Conservation (phyloP, 129 eudicot genomes). For the Pulicaria dysenterica region DNA sequence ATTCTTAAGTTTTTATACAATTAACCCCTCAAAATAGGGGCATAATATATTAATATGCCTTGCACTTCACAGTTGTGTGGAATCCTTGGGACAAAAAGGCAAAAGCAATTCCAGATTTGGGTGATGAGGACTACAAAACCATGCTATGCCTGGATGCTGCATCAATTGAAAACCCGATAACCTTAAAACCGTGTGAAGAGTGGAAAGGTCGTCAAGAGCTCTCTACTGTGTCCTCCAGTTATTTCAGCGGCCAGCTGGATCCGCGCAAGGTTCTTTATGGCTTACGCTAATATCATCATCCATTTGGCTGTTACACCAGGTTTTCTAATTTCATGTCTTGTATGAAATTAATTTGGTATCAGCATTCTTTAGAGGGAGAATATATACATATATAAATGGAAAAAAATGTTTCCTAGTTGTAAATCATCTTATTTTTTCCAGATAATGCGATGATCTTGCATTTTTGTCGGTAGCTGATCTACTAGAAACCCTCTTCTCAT, state of each 20-base stretch:
- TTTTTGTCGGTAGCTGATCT: slow-evolving; percentile 25
- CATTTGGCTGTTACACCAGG: not conserved
- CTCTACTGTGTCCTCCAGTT: slow-evolving; percentile 75
- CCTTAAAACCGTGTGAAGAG: slow-evolving; percentile 75
- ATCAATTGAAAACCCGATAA: slow-evolving; percentile 68
- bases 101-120: slow-evolving; percentile 70
- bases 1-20: not conserved
- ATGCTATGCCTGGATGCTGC: slow-evolving; percentile 88
- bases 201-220: slow-evolving; percentile 87
- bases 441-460: not conserved
- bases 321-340: not conserved
- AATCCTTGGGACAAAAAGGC: slow-evolving; percentile 96
- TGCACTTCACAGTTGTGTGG: slow-evolving; percentile 63
- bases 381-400: not conserved
- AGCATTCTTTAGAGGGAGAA: not conserved
- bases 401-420: not conserved
- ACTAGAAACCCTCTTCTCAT: not conserved
- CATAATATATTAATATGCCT: not conserved
- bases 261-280: slow-evolving; percentile 72
- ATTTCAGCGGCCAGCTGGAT: slow-evolving; percentile 85
- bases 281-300: slow-evolving; percentile 34
- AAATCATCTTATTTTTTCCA: not conserved
- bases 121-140: slow-evolving; percentile 76
- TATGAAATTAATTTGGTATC: not conserved
- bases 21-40: not conserved